Evolutionary conservation across 352 stramenopile species (phyloP).

Genomic region (Globisporangium sylvaticum): DNA sequence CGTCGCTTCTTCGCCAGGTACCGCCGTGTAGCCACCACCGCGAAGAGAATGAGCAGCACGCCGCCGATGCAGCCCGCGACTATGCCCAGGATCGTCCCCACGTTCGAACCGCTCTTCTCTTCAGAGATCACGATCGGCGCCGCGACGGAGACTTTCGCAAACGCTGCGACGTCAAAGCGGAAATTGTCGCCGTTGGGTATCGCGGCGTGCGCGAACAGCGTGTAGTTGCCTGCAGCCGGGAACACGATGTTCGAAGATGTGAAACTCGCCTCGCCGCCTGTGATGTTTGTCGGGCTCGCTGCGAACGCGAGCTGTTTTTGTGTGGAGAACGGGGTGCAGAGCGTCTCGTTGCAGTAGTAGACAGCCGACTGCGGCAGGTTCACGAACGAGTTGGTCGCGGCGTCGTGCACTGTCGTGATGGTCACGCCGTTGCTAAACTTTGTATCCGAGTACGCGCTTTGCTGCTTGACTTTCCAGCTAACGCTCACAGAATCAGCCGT

Average conservation of each 20-base stretch:
- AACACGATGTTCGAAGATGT: slow-evolving; percentile 28
- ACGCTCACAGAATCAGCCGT: slow-evolving; percentile 14
- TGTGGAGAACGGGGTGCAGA: slow-evolving; percentile 40
- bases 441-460: slow-evolving; percentile 14
- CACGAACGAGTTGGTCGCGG: slow-evolving; percentile 23
- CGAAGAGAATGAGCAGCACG: slow-evolving; percentile 29
- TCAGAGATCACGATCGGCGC: slow-evolving; percentile 14
- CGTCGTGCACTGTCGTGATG: slow-evolving; percentile 34
- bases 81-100: slow-evolving; percentile 30
- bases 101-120: slow-evolving; percentile 21
- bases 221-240: slow-evolving; percentile 37
- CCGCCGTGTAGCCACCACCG: slow-evolving; percentile 20
- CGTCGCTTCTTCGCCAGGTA: slow-evolving; percentile 12
- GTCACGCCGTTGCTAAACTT: slow-evolving; percentile 23
- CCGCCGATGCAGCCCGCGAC: slow-evolving; percentile 25
- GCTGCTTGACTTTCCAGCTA: slow-evolving; percentile 30
- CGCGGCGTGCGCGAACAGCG: slow-evolving; percentile 37
- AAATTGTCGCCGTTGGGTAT: slow-evolving; percentile 41
- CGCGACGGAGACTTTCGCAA: slow-evolving; percentile 30
- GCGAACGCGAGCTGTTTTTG: slow-evolving; percentile 31
- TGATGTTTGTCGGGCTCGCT: slow-evolving; percentile 32
- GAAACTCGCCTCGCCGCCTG: slow-evolving; percentile 21
- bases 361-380: slow-evolving; percentile 37
- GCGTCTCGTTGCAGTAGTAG: slow-evolving; percentile 36
- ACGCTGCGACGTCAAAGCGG: slow-evolving; percentile 40